Evolutionary conservation across 805 yeast genomes (phyloP), one percentile per base, ranked within the genome.

Genomic region (Myxozyma vanderwaltii): DNA sequence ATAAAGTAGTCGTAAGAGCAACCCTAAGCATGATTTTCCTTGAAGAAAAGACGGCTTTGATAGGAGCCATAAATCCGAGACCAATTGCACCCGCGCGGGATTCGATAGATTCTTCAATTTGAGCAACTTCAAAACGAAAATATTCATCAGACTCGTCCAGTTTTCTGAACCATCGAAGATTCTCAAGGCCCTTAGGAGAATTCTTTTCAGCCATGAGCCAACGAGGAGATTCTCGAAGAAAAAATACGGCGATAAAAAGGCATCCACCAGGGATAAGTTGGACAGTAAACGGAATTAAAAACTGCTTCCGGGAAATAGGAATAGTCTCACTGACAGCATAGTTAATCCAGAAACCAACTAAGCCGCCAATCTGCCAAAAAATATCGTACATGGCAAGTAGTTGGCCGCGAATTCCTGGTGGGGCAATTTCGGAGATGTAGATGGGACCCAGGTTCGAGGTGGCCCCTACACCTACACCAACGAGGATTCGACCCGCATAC

Each of bases 391-490:
- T 71, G 55, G 88, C 54, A 46, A 88, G 90, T 58, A 86, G 78
- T 19, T 89, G 82, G 65, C 94, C 95, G 75, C 95, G 81, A 54
- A 87, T 82, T 79, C 86, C 84, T 67, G 81, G 84, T 26, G 94
- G 94, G 23, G 90, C 82, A 33, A 88, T 85, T 72, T 88, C 89
- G 33, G 91, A 86, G 77, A 86, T 84, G 71, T 87, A 66, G 19
- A 66, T 55, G 3, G 83, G 83, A 5, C 81, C 82, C 52, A 76
- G 81, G 13, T 83, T 75, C 10, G 83, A 77, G 60, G 82, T 81
- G 55, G 80, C 76, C 63, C 85, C 86, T 50, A 82, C 77, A 69
- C 84, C 83, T 38, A 81, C 59, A 60, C 85, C 86, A 56, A 81
- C 73, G 61, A 82, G 75, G 21, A 80, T 65, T 63, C 84, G 74